Evolutionary conservation across 768 basidiomycete genomes (phyloP).

Genomic region (Megacollybia marginata): DNA sequence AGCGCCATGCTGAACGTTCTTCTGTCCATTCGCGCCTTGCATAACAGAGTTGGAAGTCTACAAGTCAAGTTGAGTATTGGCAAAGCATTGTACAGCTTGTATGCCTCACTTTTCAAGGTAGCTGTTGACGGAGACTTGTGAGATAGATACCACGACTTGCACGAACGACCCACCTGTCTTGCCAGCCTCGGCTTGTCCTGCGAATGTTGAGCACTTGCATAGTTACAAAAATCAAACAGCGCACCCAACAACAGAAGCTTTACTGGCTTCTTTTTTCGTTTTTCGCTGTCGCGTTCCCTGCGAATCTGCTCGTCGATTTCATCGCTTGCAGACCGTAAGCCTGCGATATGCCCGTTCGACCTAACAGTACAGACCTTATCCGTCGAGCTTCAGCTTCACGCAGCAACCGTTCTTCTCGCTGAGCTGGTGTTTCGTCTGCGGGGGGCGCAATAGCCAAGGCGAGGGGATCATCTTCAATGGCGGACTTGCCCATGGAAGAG

Average conservation of each 20-base stretch:
- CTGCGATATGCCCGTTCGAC: background rate
- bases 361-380: constrained; percentile 22
- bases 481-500: no score
- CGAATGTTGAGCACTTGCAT: background rate
- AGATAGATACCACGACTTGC: no score
- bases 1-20: constrained; percentile 64
- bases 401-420: constrained; percentile 45
- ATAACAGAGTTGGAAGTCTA: constrained; percentile 73
- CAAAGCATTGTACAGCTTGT: background rate
- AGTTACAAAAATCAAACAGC: constrained; percentile 6
- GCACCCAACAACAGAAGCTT: constrained; percentile 66
- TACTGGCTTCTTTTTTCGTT: constrained; percentile 60
- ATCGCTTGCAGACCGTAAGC: constrained; percentile 33
- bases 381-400: constrained; percentile 58
- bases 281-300: constrained; percentile 48
- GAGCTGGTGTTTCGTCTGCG: constrained; percentile 50
- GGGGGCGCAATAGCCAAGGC: constrained; percentile 56
- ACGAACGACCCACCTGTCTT: constrained; percentile 35
- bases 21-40: constrained; percentile 62
- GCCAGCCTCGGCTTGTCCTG: constrained; percentile 67
- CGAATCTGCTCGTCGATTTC: constrained; percentile 71
- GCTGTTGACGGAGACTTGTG: constrained; percentile 28
- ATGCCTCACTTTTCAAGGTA: constrained; percentile 61
- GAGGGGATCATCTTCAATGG: constrained; percentile 52
- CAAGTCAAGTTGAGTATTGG: background rate